Percentiles rank a stretch among this genome's conserved stretches.
These are phyloP conservation scores for Rhizopus stolonifer DNA, from an alignment of 371 early-diverging fungal species.

Conservation along the genomic window DNA sequence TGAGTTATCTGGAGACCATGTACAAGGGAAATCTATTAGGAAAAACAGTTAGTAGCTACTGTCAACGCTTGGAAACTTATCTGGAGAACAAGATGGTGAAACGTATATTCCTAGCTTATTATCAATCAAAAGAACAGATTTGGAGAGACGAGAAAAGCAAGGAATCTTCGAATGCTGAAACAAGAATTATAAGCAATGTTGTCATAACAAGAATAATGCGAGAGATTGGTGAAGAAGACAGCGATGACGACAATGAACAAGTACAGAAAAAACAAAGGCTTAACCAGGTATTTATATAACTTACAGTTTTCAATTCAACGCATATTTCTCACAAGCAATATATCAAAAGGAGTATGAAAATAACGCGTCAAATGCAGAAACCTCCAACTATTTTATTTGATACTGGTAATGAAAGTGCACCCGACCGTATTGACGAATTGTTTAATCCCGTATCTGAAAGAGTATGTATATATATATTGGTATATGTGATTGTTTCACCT, in stretches of 20 bases:
- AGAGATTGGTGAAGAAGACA: slow-evolving; percentile 12
- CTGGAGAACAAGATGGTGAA: slow-evolving; percentile 12
- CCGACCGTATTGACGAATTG: slow-evolving; percentile 11
- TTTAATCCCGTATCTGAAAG: slow-evolving; percentile 11
- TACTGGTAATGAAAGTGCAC: slow-evolving; percentile 12
- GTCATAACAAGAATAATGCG: slow-evolving; percentile 10
- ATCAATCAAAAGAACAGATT: slow-evolving; percentile 12
- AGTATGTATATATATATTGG: slow-evolving; percentile 6
- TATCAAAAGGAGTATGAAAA: too few relatives aligned
- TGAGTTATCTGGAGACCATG: slow-evolving; percentile 7
- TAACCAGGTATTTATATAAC: slow-evolving; percentile 11
- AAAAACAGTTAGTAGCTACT: slow-evolving; percentile 7
- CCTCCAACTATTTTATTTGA: slow-evolving; percentile 10
- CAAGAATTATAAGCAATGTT: slow-evolving; percentile 12
- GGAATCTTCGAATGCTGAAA: slow-evolving; percentile 12
- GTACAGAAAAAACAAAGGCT: slow-evolving; percentile 15
- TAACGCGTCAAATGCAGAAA: too few relatives aligned
- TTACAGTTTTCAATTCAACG: slow-evolving; percentile 13
- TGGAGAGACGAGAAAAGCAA: slow-evolving; percentile 16
- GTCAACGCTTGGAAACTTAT: slow-evolving; percentile 13
- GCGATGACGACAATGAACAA: slow-evolving; percentile 15
- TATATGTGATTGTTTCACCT: background rate
- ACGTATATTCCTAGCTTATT: slow-evolving; percentile 7
- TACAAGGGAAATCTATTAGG: slow-evolving; percentile 6
- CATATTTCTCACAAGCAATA: slow-evolving; percentile 6